These are phyloP conservation scores for Dactylellina drechsleri DNA, from an alignment of 2,329 filamentous ascomycete species.

Conservation along the genomic window DNA sequence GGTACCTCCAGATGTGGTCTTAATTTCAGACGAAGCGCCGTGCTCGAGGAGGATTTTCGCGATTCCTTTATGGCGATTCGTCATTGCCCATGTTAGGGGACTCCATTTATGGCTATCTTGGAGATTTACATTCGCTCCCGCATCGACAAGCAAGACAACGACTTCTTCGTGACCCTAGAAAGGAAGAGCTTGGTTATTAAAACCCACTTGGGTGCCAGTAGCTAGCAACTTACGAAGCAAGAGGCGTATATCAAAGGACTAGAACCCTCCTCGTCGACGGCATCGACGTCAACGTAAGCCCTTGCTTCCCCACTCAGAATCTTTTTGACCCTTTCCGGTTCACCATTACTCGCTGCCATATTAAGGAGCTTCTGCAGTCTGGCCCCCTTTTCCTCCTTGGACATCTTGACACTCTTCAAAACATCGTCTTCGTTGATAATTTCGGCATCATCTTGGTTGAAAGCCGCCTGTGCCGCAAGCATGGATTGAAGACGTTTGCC, in stretches of 20 bases:
- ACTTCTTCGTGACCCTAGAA: conserved; percentile 84
- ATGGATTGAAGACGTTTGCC: conserved; percentile 93
- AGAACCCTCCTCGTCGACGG: conserved; percentile 91
- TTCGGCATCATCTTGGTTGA: conserved; percentile 73
- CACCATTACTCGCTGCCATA: conserved; percentile 96
- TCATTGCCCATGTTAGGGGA: conserved; percentile 99
- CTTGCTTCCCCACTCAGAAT: conserved; percentile 79
- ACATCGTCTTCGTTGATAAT: conserved; percentile 84
- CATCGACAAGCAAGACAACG: conserved; percentile 82
- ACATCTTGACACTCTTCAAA: conserved; percentile 76
- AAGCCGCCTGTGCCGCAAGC: conserved; percentile 91
- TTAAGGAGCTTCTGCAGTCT: conserved; percentile 87
- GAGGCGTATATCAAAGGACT: conserved; percentile 97
- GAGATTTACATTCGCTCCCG: conserved; percentile 87
- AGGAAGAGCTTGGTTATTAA: conserved; percentile 16
- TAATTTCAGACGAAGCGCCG: conserved; percentile 93
- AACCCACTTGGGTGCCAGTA: neutral
- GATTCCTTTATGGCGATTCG: conserved; percentile 94
- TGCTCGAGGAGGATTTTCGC: conserved; percentile 92
- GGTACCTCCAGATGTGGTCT: conserved; percentile 90
- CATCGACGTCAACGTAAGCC: conserved; percentile 82
- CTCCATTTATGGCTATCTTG: conserved; percentile 98
- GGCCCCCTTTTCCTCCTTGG: conserved; percentile 79
- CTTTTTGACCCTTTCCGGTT: conserved; percentile 80
- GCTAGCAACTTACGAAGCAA: conserved; percentile 78